These are phyloP conservation scores for Pythium dissotocum DNA, from an alignment of 352 stramenopile genomes.

Conservation along the genomic window DNA sequence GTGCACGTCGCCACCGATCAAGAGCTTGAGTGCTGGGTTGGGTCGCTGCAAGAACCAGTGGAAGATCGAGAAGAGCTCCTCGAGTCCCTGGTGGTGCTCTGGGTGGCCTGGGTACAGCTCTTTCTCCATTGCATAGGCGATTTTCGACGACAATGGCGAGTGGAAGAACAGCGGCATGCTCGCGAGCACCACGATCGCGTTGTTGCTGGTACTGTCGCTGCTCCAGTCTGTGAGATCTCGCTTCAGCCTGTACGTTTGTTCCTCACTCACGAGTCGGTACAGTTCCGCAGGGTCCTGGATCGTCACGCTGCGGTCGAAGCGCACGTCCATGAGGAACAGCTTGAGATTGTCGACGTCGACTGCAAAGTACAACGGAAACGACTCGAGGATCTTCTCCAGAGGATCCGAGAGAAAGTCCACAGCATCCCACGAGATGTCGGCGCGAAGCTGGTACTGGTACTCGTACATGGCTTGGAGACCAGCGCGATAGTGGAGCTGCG, in stretches of 20 bases:
- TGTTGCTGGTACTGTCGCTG: slow-evolving; percentile 19
- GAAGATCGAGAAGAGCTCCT: slow-evolving; percentile 44
- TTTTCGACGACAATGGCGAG: slow-evolving; percentile 43
- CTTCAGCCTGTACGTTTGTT: slow-evolving; percentile 25
- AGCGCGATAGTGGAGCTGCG: slow-evolving; percentile 56
- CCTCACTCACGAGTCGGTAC: slow-evolving; percentile 34
- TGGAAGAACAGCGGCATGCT: slow-evolving; percentile 74
- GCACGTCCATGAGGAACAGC: slow-evolving; percentile 63
- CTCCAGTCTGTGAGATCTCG: slow-evolving; percentile 18
- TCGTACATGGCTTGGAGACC: slow-evolving; percentile 65
- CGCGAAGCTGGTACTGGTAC: slow-evolving; percentile 67
- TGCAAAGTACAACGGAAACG: no score
- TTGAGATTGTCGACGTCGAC: slow-evolving; percentile 28
- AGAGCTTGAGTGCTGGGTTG: slow-evolving; percentile 26
- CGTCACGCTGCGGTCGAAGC: slow-evolving; percentile 65
- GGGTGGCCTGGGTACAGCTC: slow-evolving; percentile 64
- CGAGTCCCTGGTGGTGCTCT: slow-evolving; percentile 33
- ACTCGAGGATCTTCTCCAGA: no score
- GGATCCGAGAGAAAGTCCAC: slow-evolving; percentile 45
- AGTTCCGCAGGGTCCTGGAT: not conserved
- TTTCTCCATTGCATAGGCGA: slow-evolving; percentile 55
- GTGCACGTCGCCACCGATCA: slow-evolving; percentile 70
- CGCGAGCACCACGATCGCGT: slow-evolving; percentile 43
- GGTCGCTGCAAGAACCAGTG: slow-evolving; percentile 9
- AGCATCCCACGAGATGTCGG: slow-evolving; percentile 36